Conservation (phyloP, 139 green algal genomes). For the Coccomyxa sp. region DNA sequence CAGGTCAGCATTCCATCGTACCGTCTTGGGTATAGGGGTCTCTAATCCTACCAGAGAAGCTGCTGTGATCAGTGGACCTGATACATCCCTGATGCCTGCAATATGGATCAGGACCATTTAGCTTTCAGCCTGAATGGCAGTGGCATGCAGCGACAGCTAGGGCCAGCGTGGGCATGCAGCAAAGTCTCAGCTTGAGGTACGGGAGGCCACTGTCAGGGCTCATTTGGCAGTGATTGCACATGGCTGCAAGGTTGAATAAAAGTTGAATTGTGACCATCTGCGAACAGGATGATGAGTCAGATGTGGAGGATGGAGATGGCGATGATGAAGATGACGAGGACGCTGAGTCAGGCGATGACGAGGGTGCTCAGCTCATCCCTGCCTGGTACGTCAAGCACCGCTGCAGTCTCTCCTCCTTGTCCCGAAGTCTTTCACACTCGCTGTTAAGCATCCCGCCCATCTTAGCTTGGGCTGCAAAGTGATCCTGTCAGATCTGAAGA, state of each 20-base stretch:
- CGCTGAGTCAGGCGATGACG: constrained; percentile 3
- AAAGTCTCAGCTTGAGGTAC: background rate
- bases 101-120: background rate
- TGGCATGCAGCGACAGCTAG: background rate
- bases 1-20: constrained; percentile 7
- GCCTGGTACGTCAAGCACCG: background rate
- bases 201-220: background rate
- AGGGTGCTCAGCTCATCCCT: constrained; percentile 1
- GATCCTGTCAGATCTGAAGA: background rate
- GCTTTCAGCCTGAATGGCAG: background rate
- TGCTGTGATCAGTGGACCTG: background rate
- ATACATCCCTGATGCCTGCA: background rate
- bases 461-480: background rate
- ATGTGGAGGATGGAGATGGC: background rate
- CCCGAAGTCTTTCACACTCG: background rate
- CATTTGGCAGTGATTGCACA: background rate
- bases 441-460: background rate
- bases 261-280: background rate
- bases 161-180: background rate
- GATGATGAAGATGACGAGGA: constrained; percentile 37
- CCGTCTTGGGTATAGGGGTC: background rate
- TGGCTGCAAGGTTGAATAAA: background rate
- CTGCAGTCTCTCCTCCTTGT: background rate
- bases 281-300: background rate
- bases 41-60: background rate